Percentiles rank a stretch among this genome's conserved stretches.
These are phyloP conservation scores for Coprinopsis sp. DNA, from an alignment of 768 basidiomycete genomes.

Conservation along the genomic window DNA sequence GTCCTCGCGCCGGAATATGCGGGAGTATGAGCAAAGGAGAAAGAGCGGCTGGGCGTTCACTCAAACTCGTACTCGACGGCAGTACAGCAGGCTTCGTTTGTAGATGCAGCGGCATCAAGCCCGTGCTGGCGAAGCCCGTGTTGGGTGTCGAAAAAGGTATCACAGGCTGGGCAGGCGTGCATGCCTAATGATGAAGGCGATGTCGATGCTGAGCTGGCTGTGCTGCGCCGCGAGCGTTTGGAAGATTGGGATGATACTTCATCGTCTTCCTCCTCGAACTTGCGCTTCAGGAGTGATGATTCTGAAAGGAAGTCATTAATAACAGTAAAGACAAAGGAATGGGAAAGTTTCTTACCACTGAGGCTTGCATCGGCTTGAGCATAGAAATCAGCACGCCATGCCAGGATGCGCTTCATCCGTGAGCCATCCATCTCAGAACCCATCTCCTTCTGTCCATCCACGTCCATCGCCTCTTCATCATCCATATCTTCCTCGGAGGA, in stretches of 20 bases:
- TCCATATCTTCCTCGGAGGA: constrained; percentile 55
- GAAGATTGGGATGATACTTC: constrained; percentile 46
- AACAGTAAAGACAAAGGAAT: constrained; percentile 8
- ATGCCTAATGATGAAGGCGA: constrained; percentile 30
- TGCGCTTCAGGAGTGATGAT: constrained; percentile 41
- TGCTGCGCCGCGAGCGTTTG: constrained; percentile 50
- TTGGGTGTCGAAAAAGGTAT: constrained; percentile 57
- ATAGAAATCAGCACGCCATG: constrained; percentile 62
- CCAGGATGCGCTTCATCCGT: constrained; percentile 63
- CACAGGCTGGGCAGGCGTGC: constrained; percentile 73
- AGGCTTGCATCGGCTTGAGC: constrained; percentile 36
- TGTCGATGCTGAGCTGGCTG: not conserved
- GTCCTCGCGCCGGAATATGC: no score
- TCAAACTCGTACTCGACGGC: constrained; percentile 77
- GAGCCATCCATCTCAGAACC: constrained; percentile 8
- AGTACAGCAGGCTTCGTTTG: constrained; percentile 66
- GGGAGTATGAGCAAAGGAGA: no score
- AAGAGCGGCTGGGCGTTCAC: constrained; percentile 10
- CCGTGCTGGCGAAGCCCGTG: constrained; percentile 62
- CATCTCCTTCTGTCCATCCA: not conserved
- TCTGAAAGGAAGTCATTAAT: constrained; percentile 14
- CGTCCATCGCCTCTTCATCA: constrained; percentile 20
- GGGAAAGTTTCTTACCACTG: constrained; percentile 31
- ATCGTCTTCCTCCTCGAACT: constrained; percentile 42
- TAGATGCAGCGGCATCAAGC: constrained; percentile 29